Base-by-base conservation (phyloP, 306 rosid species). In the Medicago ruthenica region DNA sequence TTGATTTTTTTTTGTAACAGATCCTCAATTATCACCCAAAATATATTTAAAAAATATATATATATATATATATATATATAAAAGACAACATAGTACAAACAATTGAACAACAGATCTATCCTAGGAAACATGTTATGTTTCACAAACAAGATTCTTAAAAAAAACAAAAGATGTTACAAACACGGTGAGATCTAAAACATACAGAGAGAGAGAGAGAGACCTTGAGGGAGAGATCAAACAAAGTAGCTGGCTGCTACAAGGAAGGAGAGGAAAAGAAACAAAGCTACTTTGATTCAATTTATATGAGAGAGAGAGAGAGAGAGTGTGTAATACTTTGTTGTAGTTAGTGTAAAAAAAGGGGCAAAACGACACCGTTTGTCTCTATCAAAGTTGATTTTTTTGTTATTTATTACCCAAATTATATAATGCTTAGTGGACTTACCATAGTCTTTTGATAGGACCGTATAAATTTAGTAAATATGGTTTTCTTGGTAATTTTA, bases 241-340 rank as follows among this genome's bases (percentile, higher is more conserved):
- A 21, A 14, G 81, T 75, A 75, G 82, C 74, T 65, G 78, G 75
- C 55, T 39, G 85, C 88, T 79, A 83, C 84, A 53, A 79, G 42
- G 68, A 53, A 70, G 40, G 44, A 39, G 82, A 36, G 48, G 37
- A 12, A 71, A 1, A 2, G 20, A 17, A 54, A 12, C 2, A 11
- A 15, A 31, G 31, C 6, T 4, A 37, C 20, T 34, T 53, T 41
- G 65, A 54, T 17, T 17, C 37, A 53, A 54, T 71, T 36, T 53
- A 71, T 71, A 71, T 17, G 21, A 22, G 36, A 36, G 40, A 22
- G 14, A 39, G 51, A 1, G 50, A 44, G 50, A 10, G 1, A 9
- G 14, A 16, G 12, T 17, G 31, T 58, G 36, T 58, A 58, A 22
- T 55, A 55, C 7, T 34, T 4, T 34, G 37, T 11, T 58, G 16